Evolutionary conservation across 208 protist species (phyloP), one percentile per base, ranked within the genome.

Genomic region (Leptomonas seymouri): DNA sequence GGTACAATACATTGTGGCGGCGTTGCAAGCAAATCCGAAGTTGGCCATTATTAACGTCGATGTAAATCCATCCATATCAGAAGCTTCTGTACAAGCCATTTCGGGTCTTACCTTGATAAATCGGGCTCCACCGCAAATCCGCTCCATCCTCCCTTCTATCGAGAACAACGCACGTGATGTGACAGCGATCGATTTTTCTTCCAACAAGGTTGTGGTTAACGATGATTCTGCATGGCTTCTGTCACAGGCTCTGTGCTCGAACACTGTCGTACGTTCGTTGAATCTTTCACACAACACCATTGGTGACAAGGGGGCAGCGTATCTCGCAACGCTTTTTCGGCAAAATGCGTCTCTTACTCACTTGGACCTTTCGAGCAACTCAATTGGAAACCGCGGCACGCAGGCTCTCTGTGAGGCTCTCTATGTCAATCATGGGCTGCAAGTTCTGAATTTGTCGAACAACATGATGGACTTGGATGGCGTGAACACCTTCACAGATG

Each of bases 281-380:
- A 89, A 93, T 65, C 69, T 96, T 14, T 90, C 88, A 2, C 80
- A 90, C 82, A 97, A 95, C 79, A 61, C 83, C 44, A 80, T 97
- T 50, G 89, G 90, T 36, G 93, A 96, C 55, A 71, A 76, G 18
- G 94, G 92, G 16, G 84, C 81, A 0, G 27, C 61, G 23, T 86
- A 67, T 70, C 63, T 98, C 15, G 74, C 92, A 0, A 82, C 93
- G 23, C 73, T 90, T 34, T 62, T 98, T n/a, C 67, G 79, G 36
- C 62, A 31, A 18, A 97, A 97, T 75, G 27, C 25, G 25, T 80
- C 80, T 20, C 34, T 98, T 16, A 65, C 31, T 0, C 27, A 81
- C 5, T 27, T 97, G 28, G 74, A 84, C 31, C 67, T 98, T 2
- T 51, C 77, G 23, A 76, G 78, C 27, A 97, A 95, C 73, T 80